Base-by-base conservation (phyloP, 371 early-diverging fungal species). In the Massospora cicadina region DNA sequence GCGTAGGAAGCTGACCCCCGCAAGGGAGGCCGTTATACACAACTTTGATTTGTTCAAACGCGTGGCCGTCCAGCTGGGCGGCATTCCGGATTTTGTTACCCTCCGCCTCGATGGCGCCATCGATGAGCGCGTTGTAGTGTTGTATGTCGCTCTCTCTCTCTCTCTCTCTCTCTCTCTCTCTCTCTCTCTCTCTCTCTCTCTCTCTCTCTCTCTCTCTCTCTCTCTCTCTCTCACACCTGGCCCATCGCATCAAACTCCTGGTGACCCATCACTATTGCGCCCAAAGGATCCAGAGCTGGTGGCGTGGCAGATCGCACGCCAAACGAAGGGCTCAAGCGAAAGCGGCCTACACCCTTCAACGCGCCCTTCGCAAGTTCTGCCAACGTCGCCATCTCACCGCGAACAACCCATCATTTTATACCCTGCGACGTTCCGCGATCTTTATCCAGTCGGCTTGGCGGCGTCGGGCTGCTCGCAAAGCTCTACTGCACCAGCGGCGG, bases 1-100 rank as follows among this genome's bases (percentile, higher is more conserved):
- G 31, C 26, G 30, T 21, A 27, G 3, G 21, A 24, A 31, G 21
- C 7, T 26, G 7, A 30, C 27, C 31, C 60, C 60, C 17, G 30
- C 31, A 13, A 27, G 60, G n/a, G 60, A 60, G 7, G 27, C 27
- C 25, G 23, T 60, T 10, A 60, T 2, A 12, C 28, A 60, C 32
- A 60, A 60, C 23, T 60, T 60, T 26, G 60, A 60, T 31, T 24
- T 60, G 30, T 30, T 60, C 31, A 60, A 60, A 60, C 28, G 28
- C 25, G 30, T 30, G 7, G 21, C 23, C 23, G 21, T 10, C 13
- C 60, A 26, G 21, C 60, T 60, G 25, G 60, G 30, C 13, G 27
- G 30, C 31, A 30, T 60, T 21, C 60, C 60, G 21, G 17, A 27
- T 31, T 60, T 60, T 31, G 24, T 31, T 12, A 30, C 60, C 28